Evolutionary conservation across 2,329 filamentous ascomycete species (phyloP).

Genomic region (Epichloe scottii): DNA sequence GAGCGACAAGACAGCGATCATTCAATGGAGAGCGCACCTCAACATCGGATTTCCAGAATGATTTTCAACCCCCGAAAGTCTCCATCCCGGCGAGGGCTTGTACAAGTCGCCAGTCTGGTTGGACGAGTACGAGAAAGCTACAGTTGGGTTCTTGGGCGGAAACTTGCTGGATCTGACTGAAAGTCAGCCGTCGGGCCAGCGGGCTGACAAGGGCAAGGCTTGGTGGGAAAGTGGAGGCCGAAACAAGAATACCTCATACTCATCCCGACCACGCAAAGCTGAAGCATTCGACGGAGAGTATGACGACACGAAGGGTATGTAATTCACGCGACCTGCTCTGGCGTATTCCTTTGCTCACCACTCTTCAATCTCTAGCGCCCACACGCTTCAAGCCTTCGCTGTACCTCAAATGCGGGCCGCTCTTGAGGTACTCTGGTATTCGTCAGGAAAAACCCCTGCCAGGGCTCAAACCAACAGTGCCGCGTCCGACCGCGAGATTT

Average conservation of each 20-base stretch:
- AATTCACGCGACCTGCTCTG: not conserved
- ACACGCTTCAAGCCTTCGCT: slow-evolving; percentile 73
- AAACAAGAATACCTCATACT: slow-evolving; percentile 32
- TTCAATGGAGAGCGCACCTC: slow-evolving; percentile 18
- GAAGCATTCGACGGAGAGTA: slow-evolving; percentile 57
- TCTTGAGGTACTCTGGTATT: slow-evolving; percentile 82
- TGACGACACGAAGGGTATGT: slow-evolving; percentile 46
- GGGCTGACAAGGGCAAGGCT: slow-evolving; percentile 39
- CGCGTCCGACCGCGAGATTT: slow-evolving; percentile 56
- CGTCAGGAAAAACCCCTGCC: slow-evolving; percentile 42
- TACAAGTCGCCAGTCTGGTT: slow-evolving; percentile 50
- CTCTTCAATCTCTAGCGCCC: slow-evolving; percentile 25
- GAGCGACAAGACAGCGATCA: slow-evolving; percentile 20
- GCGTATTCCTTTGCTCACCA: not conserved
- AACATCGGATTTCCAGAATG: slow-evolving; percentile 28
- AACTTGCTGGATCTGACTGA: slow-evolving; percentile 47
- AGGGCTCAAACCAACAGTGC: slow-evolving; percentile 15
- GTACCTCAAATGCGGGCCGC: slow-evolving; percentile 78
- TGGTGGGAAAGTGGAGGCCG: slow-evolving; percentile 64
- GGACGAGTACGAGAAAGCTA: slow-evolving; percentile 62
- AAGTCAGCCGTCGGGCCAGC: slow-evolving; percentile 16
- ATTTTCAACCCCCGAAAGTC: slow-evolving; percentile 28
- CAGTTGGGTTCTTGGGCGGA: slow-evolving; percentile 46
- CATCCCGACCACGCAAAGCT: slow-evolving; percentile 38
- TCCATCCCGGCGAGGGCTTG: slow-evolving; percentile 37